Base-by-base conservation (phyloP, 306 rosid species). In the Glycine latifolia region DNA sequence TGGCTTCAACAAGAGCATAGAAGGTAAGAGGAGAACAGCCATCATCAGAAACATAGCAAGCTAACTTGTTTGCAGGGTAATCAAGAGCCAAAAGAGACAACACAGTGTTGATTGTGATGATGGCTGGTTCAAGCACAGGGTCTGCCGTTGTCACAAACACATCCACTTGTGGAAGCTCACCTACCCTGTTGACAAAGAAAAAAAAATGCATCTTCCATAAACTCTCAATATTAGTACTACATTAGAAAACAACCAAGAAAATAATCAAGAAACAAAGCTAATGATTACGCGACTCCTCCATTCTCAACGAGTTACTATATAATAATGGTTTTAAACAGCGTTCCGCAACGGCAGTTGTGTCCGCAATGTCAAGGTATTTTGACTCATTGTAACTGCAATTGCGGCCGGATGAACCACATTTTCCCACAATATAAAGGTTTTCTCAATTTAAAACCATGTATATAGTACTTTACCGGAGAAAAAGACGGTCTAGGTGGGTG, bases 31-130 rank as follows among this genome's bases (percentile, higher is more conserved):
- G 74, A 4, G 97, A 92, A 37, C 95, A 92, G 0, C 94, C 94
- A 61, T 94, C 98, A 76, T 92, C 98, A 0, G 97, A 94, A 4
- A 92, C 94, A 67, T 92, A 94, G 70, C 95, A 92, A 82, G 94
- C 94, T 13, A 94, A 84, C 87, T 87, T 90, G 55, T 88, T 49
- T 10, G 95, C 5, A 4, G 98, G 98, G 26, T 94, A 92, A 84
- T 94, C 94, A 49, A 94, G 81, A 0, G 95, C 94, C 67, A 94
- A 77, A 5, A 94, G 71, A 14, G 97, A 94, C 26, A 94, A 56
- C 39, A 89, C 97, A 0, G 93, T 94, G 71, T 94, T 94, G 47
- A 86, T 79, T 3, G 89, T 92, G 26, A 92, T 84, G 9, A 91
- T 89, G 1, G 97, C 89, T 12, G 98, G 95, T 80, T 94, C 97